Evolutionary conservation across 2,329 filamentous ascomycete species (phyloP).

Genomic region (Periconia sp.): DNA sequence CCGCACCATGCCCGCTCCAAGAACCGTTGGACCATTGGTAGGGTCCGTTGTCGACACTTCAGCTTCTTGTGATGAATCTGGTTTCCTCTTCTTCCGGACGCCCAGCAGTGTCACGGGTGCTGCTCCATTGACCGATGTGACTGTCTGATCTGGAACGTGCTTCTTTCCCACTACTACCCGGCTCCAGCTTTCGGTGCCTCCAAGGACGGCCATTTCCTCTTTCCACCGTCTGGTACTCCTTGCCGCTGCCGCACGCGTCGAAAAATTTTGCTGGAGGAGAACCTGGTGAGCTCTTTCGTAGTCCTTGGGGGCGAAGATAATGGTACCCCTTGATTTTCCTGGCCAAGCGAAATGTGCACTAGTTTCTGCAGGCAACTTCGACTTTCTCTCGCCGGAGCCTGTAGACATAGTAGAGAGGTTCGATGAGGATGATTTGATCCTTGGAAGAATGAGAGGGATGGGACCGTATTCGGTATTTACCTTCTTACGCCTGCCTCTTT

Average conservation of each 20-base stretch:
- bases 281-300: slow-evolving; percentile 74
- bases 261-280: slow-evolving; percentile 76
- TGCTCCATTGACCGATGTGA: slow-evolving; percentile 8
- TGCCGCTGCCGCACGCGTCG: slow-evolving; percentile 65
- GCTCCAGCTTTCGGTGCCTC: slow-evolving; percentile 34
- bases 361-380: slow-evolving; percentile 54
- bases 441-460: slow-evolving; percentile 69
- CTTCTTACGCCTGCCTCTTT: slow-evolving; percentile 25
- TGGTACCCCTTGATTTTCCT: slow-evolving; percentile 64
- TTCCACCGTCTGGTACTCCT: slow-evolving; percentile 74
- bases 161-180: slow-evolving; percentile 35
- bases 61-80: slow-evolving; percentile 18
- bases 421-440: slow-evolving; percentile 62
- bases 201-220: slow-evolving; percentile 63
- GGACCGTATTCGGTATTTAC: slow-evolving; percentile 55
- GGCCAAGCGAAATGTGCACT: slow-evolving; percentile 74
- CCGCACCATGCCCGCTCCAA: slow-evolving; percentile 32
- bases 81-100: slow-evolving; percentile 45
- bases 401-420: slow-evolving; percentile 52
- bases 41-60: slow-evolving; percentile 5
- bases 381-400: slow-evolving; percentile 43
- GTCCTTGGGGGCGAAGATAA: slow-evolving; percentile 66
- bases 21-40: slow-evolving; percentile 15
- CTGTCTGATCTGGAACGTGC: slow-evolving; percentile 15
- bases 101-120: slow-evolving; percentile 33